Evolutionary conservation across 2,329 filamentous ascomycete genomes (phyloP).

Genomic region (Sarocladium kiliense): DNA sequence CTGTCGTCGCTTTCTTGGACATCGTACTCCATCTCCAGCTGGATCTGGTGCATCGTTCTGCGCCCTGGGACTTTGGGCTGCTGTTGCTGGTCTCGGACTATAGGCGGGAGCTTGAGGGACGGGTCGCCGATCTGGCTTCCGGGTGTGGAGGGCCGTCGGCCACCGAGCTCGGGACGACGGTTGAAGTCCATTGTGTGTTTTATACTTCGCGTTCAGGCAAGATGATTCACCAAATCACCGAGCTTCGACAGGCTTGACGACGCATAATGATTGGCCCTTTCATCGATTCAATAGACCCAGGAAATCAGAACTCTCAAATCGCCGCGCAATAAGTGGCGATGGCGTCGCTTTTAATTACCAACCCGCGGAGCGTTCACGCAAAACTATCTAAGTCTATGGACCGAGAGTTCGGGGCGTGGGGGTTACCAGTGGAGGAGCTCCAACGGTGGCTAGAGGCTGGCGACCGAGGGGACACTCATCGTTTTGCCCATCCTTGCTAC

Average conservation of each 20-base stretch:
- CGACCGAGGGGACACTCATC: neutral
- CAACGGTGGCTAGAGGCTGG: neutral
- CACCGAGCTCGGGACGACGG: neutral
- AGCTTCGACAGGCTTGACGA: neutral
- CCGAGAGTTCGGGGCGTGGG: neutral
- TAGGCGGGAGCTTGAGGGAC: slow-evolving; percentile 14
- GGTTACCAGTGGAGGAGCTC: neutral
- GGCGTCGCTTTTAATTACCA: neutral
- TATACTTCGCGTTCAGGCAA: neutral
- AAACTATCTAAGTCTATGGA: neutral
- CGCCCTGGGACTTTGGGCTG: slow-evolving; percentile 8
- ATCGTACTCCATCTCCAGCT: slow-evolving; percentile 13
- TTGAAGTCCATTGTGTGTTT: neutral
- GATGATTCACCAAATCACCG: neutral
- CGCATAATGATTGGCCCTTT: neutral
- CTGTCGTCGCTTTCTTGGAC: slow-evolving; percentile 15
- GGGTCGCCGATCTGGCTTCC: slow-evolving; percentile 9
- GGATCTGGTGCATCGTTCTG: slow-evolving; percentile 18
- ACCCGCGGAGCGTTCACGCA: no score
- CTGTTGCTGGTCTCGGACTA: slow-evolving; percentile 13
- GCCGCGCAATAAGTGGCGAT: neutral
- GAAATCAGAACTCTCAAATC: neutral
- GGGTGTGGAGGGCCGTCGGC: slow-evolving; percentile 1
- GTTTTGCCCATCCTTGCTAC: neutral
- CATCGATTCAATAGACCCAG: neutral